These are phyloP conservation scores for Cyclotella baltica DNA, from an alignment of 108 stramenopile genomes.

Conservation along the genomic window DNA sequence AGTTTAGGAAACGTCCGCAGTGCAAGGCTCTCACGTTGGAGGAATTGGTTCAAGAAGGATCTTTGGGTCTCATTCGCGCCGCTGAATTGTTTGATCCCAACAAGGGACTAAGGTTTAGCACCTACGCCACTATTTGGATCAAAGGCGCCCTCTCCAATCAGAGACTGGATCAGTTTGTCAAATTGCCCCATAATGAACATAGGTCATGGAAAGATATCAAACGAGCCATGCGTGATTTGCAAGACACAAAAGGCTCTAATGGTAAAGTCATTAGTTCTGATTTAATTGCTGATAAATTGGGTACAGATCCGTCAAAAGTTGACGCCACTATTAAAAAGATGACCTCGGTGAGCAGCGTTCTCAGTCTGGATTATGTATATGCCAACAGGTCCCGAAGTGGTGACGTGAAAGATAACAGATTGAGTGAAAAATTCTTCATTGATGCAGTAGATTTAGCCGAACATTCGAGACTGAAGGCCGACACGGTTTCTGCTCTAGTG, in stretches of 20 bases:
- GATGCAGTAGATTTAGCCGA: constrained; percentile 75
- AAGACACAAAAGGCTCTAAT: background rate
- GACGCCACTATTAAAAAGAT: constrained; percentile 59
- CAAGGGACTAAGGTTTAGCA: constrained; percentile 89
- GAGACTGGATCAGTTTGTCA: constrained; percentile 60
- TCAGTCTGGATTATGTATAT: constrained; percentile 83
- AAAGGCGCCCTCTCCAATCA: constrained; percentile 83
- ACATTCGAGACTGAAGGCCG: constrained; percentile 74
- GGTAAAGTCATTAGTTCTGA: background rate
- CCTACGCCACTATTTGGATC: constrained; percentile 99
- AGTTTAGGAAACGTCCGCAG: constrained; percentile 41
- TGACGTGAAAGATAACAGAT: constrained; percentile 21
- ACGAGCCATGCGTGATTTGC: background rate
- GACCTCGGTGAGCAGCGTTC: constrained; percentile 63
- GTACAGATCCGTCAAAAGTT: constrained; percentile 59
- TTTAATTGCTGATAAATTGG: constrained; percentile 50
- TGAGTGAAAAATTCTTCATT: constrained; percentile 19
- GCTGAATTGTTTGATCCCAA: constrained; percentile 93
- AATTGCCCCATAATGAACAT: constrained; percentile 71
- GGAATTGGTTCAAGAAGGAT: constrained; percentile 95
- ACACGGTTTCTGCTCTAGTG: constrained; percentile 76
- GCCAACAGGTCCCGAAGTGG: constrained; percentile 58
- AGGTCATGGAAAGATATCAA: constrained; percentile 52
- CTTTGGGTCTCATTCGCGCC: constrained; percentile 89
- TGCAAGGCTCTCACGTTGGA: constrained; percentile 57